These are phyloP conservation scores for Aspergillus brasiliensis DNA, from an alignment of 2,329 filamentous ascomycete species.

Conservation along the genomic window DNA sequence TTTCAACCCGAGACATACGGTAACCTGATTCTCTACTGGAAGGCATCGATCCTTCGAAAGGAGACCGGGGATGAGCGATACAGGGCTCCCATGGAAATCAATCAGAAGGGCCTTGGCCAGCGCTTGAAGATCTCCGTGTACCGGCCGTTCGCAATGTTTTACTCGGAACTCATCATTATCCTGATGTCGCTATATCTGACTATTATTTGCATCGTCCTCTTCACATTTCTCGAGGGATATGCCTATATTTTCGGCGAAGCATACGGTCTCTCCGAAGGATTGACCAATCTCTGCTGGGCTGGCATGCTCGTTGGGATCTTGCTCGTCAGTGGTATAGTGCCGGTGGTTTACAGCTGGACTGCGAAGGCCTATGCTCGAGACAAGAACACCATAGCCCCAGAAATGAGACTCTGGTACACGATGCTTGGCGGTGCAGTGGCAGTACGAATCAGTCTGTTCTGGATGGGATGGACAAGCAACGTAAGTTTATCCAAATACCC, in stretches of 20 bases:
- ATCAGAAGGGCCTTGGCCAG: slow-evolving; percentile 43
- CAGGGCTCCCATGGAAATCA: slow-evolving; percentile 50
- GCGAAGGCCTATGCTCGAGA: not conserved
- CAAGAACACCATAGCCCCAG: slow-evolving; percentile 40
- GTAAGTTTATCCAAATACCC: slow-evolving; percentile 10
- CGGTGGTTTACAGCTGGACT: slow-evolving; percentile 50
- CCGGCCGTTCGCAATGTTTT: slow-evolving; percentile 54
- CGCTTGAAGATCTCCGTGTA: slow-evolving; percentile 46
- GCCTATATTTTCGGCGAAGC: slow-evolving; percentile 55
- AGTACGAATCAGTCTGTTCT: slow-evolving; percentile 58
- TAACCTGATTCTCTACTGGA: slow-evolving; percentile 49
- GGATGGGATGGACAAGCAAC: slow-evolving; percentile 59
- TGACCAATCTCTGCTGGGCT: slow-evolving; percentile 54
- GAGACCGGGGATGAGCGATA: slow-evolving; percentile 50
- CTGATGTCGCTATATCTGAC: slow-evolving; percentile 37
- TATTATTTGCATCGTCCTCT: slow-evolving; percentile 39
- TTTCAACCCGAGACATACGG: slow-evolving; percentile 56
- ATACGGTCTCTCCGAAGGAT: slow-evolving; percentile 49
- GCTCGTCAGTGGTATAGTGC: slow-evolving; percentile 43
- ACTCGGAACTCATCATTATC: slow-evolving; percentile 45
- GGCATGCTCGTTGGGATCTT: slow-evolving; percentile 51
- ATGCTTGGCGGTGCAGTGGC: slow-evolving; percentile 53
- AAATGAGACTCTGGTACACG: slow-evolving; percentile 58
- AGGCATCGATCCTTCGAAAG: slow-evolving; percentile 43
- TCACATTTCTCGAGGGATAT: slow-evolving; percentile 50